Percentiles rank a stretch among this genome's conserved stretches.
Evolutionary conservation across 1,139 yeast species (phyloP).

Genomic region (Yamadazyma atmosphaerica): DNA sequence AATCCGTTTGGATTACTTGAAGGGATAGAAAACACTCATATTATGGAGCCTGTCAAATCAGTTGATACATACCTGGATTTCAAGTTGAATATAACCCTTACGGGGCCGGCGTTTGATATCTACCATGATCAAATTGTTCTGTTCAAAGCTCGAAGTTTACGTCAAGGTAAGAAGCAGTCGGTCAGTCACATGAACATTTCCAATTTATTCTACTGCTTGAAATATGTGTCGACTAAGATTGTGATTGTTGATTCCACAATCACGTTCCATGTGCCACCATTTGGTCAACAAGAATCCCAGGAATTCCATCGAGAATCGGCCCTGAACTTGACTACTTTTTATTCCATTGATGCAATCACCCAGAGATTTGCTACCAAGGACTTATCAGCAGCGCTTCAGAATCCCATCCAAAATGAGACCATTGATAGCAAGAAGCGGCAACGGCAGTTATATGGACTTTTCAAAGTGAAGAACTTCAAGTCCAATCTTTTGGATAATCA

Average conservation of each 20-base stretch:
- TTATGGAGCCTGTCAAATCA: constrained; percentile 5
- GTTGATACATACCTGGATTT: constrained; percentile 17
- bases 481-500: constrained; percentile 35
- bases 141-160: constrained; percentile 9
- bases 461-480: constrained; percentile 35
- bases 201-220: constrained; percentile 14
- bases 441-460: constrained; percentile 19
- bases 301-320: constrained; percentile 31
- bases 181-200: constrained; percentile 8
- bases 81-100: constrained; percentile 20
- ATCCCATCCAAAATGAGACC: no score
- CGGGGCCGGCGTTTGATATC: constrained; percentile 38
- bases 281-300: constrained; percentile 25
- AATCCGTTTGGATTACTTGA: constrained; percentile 21
- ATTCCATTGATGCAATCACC: constrained; percentile 25
- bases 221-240: constrained; percentile 26
- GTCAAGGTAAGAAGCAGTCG: constrained; percentile 3
- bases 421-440: constrained; percentile 6
- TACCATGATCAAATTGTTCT: constrained; percentile 37
- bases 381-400: constrained; percentile 9
- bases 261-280: constrained; percentile 32
- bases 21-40: constrained; percentile 17
- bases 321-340: constrained; percentile 27
- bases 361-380: constrained; percentile 31
- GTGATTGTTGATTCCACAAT: constrained; percentile 33